A percentile compares a stretch with the other conserved stretches of the same genome.
phyloP scores from a whole-genome alignment of 2,329 filamentous ascomycete species.

The Ascochyta pisi region DNA sequence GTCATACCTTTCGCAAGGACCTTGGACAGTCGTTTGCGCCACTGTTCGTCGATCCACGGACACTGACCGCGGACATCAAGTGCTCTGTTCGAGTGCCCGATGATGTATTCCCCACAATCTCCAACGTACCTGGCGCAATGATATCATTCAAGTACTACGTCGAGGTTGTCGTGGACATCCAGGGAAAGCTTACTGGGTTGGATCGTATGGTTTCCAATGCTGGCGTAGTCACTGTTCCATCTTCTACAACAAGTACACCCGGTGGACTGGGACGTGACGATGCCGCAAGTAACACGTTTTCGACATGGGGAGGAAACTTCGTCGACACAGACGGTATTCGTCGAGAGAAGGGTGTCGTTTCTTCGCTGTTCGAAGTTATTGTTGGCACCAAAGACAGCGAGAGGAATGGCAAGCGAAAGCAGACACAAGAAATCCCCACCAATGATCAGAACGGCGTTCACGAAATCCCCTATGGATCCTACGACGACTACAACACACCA shows the following conservation, averaged over 20 bases:
- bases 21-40: constrained; percentile 87
- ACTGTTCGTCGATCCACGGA: constrained; percentile 82
- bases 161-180: constrained; percentile 90
- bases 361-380: constrained; percentile 82
- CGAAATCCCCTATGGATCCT: constrained; percentile 29
- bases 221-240: constrained; percentile 57
- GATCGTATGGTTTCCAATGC: constrained; percentile 68
- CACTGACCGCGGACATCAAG: constrained; percentile 78
- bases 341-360: constrained; percentile 90
- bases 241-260: constrained; percentile 51
- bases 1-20: constrained; percentile 94
- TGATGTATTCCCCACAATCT: constrained; percentile 90
- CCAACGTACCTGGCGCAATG: constrained; percentile 87
- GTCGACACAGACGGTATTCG: constrained; percentile 86
- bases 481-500: constrained; percentile 20
- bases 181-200: constrained; percentile 81
- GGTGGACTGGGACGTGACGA: constrained; percentile 40
- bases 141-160: constrained; percentile 94
- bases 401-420: constrained; percentile 55
- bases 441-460: constrained; percentile 27
- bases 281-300: constrained; percentile 55
- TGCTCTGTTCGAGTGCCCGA: constrained; percentile 87
- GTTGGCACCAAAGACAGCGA: constrained; percentile 85
- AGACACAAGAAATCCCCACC: constrained; percentile 23
- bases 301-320: constrained; percentile 70